Evolutionary conservation across 306 rosid genomes (phyloP).

Genomic region (Phaseolus lunatus): DNA sequence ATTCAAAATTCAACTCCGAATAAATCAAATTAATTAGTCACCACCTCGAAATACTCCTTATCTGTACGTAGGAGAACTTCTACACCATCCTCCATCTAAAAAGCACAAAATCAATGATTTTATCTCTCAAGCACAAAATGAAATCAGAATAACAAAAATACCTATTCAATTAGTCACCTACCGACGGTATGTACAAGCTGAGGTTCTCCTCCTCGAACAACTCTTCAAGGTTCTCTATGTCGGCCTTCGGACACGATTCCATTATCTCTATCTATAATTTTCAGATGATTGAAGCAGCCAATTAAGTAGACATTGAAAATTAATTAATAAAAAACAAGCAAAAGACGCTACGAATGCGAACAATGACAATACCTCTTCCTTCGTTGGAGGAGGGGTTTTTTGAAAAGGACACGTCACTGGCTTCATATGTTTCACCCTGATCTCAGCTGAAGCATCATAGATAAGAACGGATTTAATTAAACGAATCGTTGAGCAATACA

Average conservation of each 20-base stretch:
- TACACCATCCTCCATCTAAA: no score
- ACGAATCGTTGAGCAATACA: not conserved
- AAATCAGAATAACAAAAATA: conserved; percentile 6
- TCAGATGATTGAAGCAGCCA: not conserved
- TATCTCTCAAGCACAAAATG: conserved; percentile 21
- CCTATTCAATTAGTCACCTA: conserved; percentile 51
- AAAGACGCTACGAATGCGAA: conserved; percentile 2
- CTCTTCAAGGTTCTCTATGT: conserved; percentile 54
- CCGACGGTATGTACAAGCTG: no score
- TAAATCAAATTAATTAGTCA: no score
- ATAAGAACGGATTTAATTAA: not conserved
- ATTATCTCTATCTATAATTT: conserved; percentile 51
- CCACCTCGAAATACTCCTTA: no score
- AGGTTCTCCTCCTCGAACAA: conserved; percentile 77
- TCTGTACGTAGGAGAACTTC: no score
- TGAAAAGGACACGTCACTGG: conserved; percentile 60
- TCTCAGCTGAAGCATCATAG: conserved; percentile 60
- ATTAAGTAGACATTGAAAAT: not conserved
- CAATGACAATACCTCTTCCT: conserved; percentile 58
- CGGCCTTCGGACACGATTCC: conserved; percentile 68
- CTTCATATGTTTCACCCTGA: conserved; percentile 56
- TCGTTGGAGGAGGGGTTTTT: conserved; percentile 56
- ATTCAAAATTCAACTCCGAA: no score
- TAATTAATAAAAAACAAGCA: not conserved
- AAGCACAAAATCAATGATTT: no score